Conservation (phyloP, 2,329 filamentous ascomycete species). For the Phoma sp. region DNA sequence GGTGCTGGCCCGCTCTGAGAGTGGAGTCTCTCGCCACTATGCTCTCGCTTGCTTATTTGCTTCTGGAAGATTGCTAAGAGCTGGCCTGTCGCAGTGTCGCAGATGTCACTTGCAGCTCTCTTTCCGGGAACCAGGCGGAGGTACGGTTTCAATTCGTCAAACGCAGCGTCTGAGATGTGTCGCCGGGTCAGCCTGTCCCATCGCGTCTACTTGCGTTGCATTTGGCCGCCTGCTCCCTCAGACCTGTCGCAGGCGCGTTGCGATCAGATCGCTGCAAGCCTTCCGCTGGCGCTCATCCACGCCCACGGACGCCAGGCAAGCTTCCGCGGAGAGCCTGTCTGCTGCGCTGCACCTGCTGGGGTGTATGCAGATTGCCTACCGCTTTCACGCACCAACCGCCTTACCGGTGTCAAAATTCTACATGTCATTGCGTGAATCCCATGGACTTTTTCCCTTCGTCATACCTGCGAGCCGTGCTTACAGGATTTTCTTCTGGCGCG, state of each 20-base stretch:
- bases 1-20: constrained; percentile 28
- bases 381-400: constrained; percentile 37
- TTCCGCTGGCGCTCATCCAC: constrained; percentile 31
- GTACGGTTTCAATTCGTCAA: constrained; percentile 23
- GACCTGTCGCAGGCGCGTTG: constrained; percentile 30
- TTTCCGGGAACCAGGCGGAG: constrained; percentile 13
- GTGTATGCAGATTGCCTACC: constrained; percentile 20
- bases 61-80: constrained; percentile 33
- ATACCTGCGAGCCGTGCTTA: constrained; percentile 6
- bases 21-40: constrained; percentile 28
- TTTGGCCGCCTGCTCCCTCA: constrained; percentile 18
- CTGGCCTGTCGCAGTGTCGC: constrained; percentile 16
- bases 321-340: constrained; percentile 26
- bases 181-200: constrained; percentile 17
- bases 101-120: constrained; percentile 17
- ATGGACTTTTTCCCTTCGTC: constrained; percentile 1
- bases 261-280: constrained; percentile 40
- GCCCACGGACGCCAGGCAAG: constrained; percentile 36
- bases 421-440: constrained; percentile 25
- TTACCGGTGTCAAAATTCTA: constrained; percentile 29
- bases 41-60: constrained; percentile 26
- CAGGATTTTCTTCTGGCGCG: constrained; percentile 27
- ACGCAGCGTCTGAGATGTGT: constrained; percentile 26
- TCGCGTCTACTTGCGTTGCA: background rate
- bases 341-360: constrained; percentile 32